Conservation (phyloP, 805 yeast species). For the Lipomyces yamanashiensis region DNA sequence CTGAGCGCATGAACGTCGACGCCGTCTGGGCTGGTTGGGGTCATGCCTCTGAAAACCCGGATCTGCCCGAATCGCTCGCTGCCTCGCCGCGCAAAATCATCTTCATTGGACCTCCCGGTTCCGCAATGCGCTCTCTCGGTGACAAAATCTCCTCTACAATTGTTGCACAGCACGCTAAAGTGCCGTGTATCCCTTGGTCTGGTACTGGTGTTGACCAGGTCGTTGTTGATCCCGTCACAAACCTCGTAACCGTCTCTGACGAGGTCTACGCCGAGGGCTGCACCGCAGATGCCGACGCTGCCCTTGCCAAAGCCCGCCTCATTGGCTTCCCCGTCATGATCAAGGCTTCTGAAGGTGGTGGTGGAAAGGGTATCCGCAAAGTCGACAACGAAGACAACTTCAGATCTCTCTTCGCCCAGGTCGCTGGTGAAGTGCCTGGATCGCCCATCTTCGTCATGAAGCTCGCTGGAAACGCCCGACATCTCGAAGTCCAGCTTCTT, state of each 20-base stretch:
- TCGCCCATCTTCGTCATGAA: slow-evolving; percentile 98
- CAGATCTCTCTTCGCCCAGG: slow-evolving; percentile 79
- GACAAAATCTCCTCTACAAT: slow-evolving; percentile 97
- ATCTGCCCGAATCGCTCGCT: slow-evolving; percentile 90
- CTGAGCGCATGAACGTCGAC: slow-evolving; percentile 94
- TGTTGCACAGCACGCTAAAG: slow-evolving; percentile 98
- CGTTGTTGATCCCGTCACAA: slow-evolving; percentile 64
- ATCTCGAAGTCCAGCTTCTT: slow-evolving; percentile 93
- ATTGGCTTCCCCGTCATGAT: slow-evolving; percentile 99
- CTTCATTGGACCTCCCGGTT: slow-evolving; percentile 98
- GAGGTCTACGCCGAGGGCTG: slow-evolving; percentile 87
- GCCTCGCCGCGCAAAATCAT: slow-evolving; percentile 87
- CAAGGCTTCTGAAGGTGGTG: slow-evolving; percentile 99
- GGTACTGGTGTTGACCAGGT: slow-evolving; percentile 96
- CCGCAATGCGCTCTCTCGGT: slow-evolving; percentile 99
- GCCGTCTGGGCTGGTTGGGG: slow-evolving; percentile 99
- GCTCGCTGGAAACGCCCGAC: slow-evolving; percentile 96
- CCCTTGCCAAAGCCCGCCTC: slow-evolving; percentile 76
- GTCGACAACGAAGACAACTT: slow-evolving; percentile 86
- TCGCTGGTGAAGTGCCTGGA: slow-evolving; percentile 97
- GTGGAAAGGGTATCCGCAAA: slow-evolving; percentile 99
- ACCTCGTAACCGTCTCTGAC: slow-evolving; percentile 87
- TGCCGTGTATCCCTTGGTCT: slow-evolving; percentile 99
- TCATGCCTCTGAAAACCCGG: slow-evolving; percentile 98
- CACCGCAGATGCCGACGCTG: slow-evolving; percentile 83